These are phyloP conservation scores for Daldinia grandis DNA, from an alignment of 495 filamentous ascomycete species.

Conservation along the genomic window DNA sequence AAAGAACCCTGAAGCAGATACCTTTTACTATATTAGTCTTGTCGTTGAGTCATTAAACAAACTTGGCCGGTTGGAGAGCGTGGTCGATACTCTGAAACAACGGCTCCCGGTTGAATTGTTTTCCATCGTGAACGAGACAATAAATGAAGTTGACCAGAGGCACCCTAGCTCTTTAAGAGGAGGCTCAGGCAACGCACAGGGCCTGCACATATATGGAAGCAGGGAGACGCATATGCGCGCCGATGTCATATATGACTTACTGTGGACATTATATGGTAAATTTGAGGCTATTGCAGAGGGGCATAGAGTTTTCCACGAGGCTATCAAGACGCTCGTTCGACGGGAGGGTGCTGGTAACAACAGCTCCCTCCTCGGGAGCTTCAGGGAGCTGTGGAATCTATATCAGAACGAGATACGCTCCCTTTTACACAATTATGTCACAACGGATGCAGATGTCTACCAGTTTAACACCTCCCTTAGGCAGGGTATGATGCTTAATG, in stretches of 20 bases:
- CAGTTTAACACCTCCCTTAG: constrained; percentile 59
- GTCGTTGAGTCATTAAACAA: constrained; percentile 89
- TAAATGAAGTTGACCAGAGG: constrained; percentile 88
- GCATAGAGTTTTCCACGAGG: constrained; percentile 92
- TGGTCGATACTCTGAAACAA: constrained; percentile 90
- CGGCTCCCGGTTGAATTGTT: constrained; percentile 94
- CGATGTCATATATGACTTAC: constrained; percentile 84
- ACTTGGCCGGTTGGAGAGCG: constrained; percentile 82
- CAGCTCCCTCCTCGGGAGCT: constrained; percentile 73
- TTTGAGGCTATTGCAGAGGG: constrained; percentile 97
- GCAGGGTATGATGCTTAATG: constrained; percentile 52
- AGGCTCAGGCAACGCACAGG: constrained; percentile 61
- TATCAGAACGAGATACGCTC: constrained; percentile 80
- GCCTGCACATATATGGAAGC: constrained; percentile 69
- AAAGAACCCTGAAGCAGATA: constrained; percentile 93
- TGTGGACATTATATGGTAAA: constrained; percentile 93
- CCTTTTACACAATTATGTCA: constrained; percentile 93
- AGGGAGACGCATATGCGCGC: constrained; percentile 75
- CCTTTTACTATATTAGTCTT: constrained; percentile 89
- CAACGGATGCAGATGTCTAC: constrained; percentile 83
- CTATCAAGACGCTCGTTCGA: constrained; percentile 79
- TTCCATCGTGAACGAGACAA: constrained; percentile 91
- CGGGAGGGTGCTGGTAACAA: constrained; percentile 72
- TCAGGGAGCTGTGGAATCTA: constrained; percentile 94
- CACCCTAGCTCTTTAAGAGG: constrained; percentile 77